Base-by-base conservation (phyloP, 306 rosid genomes). In the Vigna reflexopilosa region DNA sequence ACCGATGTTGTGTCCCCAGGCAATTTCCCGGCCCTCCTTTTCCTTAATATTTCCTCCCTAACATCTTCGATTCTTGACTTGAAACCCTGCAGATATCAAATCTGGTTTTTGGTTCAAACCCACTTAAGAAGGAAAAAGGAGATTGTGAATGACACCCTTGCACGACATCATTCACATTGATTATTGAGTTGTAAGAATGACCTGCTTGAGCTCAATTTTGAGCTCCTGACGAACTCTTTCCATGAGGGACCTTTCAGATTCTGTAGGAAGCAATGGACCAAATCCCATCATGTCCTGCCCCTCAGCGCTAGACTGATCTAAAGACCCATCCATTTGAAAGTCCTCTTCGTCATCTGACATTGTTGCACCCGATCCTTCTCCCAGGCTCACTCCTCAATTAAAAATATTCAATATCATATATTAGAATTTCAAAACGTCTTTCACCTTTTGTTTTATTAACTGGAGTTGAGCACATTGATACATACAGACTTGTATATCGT, bases 1-100 rank as follows among this genome's bases (percentile, higher is more conserved):
- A 96, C 98, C 6, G 96, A 87, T 70, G 99, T 96, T 61, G 99
- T 96, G 89, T 96, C 99, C 49, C 99, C 96, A 2, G 99, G 99
- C 40, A 96, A 83, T 82, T 93, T 96, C 11, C 99, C 99, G 30
- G 99, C 99, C 81, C 99, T 91, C 87, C 99, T 83, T 82, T 96
- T 96, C 79, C 99, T 90, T 9, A 96, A 65, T 83, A 96, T 96
- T 86, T 96, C 99, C 84, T 96, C 99, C 77, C 99, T 87, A 3
- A 96, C 99, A 75, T 96, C 99, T 86, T 93, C 99, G 84, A 96
- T 96, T 88, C 86, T 89, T 26, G 99, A 96, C 88, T 93, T 96
- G 70, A 96, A 96, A 48, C 99, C 99, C 98, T 96, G 82, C 42
- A 75, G 5, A 63, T 52, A 52, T 9, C 16, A 26, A 63, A 13